A percentile compares a stretch with the other conserved stretches of the same genome.
Evolutionary conservation across 176 grass and related monocot species (phyloP).

Genomic region (Paspalum vaginatum): DNA sequence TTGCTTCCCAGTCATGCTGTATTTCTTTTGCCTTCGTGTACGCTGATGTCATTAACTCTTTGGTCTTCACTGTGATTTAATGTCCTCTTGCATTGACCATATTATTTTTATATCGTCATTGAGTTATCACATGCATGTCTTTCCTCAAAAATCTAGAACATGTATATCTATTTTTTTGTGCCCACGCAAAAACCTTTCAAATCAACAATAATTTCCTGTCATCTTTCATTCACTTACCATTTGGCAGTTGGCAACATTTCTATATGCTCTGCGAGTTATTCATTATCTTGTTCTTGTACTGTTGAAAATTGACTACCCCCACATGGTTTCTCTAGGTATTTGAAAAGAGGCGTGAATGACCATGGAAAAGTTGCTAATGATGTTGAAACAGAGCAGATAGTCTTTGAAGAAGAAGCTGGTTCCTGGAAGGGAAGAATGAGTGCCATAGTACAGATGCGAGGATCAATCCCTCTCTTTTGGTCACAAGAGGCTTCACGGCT

Average conservation of each 20-base stretch:
- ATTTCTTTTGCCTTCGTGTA: slow-evolving; percentile 26
- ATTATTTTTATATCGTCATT: slow-evolving; percentile 3
- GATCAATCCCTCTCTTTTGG: slow-evolving; percentile 98
- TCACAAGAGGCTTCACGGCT: slow-evolving; percentile 90
- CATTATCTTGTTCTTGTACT: slow-evolving; percentile 26
- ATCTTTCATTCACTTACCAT: slow-evolving; percentile 18
- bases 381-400: slow-evolving; percentile 97
- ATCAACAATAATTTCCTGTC: slow-evolving; percentile 21
- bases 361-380: slow-evolving; percentile 97
- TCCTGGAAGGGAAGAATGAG: slow-evolving; percentile 91
- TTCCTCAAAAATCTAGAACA: slow-evolving; percentile 1
- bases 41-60: not conserved
- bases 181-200: slow-evolving; percentile 2
- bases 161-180: slow-evolving; percentile 17
- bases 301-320: slow-evolving; percentile 29
- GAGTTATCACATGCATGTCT: slow-evolving; percentile 11
- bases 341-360: slow-evolving; percentile 98
- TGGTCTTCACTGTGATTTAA: not conserved
- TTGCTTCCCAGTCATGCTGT: slow-evolving; percentile 18
- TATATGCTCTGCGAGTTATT: slow-evolving; percentile 3
- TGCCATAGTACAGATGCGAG: slow-evolving; percentile 91
- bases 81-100: not conserved
- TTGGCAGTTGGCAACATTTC: slow-evolving; percentile 13
- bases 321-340: slow-evolving; percentile 61
- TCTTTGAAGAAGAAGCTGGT: slow-evolving; percentile 90